phyloP scores from a whole-genome alignment of 371 early-diverging fungal species.

The Syncephalastrum contaminatum region DNA sequence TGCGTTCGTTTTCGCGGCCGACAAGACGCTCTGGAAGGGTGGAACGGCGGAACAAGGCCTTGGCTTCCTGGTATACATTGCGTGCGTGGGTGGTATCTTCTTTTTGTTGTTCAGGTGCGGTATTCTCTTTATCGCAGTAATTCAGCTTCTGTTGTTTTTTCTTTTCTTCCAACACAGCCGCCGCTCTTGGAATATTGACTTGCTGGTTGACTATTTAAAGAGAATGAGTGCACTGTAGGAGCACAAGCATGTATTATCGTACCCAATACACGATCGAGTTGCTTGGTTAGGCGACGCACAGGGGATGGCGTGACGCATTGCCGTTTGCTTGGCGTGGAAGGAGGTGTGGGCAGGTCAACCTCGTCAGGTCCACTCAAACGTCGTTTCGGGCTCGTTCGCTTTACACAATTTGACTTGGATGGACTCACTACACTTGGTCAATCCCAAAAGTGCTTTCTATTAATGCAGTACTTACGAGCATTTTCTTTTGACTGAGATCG shows the following conservation, averaged over 20 bases:
- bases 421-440: no score
- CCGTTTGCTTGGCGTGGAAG: slow-evolving; percentile 4
- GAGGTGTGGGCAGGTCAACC: no score
- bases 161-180: slow-evolving; percentile 1
- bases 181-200: no score
- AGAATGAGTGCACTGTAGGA: no score
- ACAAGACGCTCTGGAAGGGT: slow-evolving; percentile 66
- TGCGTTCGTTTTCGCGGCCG: slow-evolving; percentile 73
- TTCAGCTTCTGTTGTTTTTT: background rate
- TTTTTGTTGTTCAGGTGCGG: background rate
- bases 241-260: no score
- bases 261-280: slow-evolving; percentile 1
- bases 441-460: no score
- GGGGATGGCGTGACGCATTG: slow-evolving; percentile 2
- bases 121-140: slow-evolving; percentile 4
- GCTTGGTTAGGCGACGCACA: background rate
- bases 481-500: no score
- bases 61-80: slow-evolving; percentile 14
- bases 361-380: no score
- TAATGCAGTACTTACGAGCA: no score
- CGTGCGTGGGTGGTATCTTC: background rate
- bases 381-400: no score
- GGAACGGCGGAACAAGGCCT: slow-evolving; percentile 40
- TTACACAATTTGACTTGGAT: no score
- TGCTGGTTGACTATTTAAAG: no score